Evolutionary conservation across 805 yeast species (phyloP), one percentile per base, ranked within the genome.

Genomic region (Nakazawaea ernobii): DNA sequence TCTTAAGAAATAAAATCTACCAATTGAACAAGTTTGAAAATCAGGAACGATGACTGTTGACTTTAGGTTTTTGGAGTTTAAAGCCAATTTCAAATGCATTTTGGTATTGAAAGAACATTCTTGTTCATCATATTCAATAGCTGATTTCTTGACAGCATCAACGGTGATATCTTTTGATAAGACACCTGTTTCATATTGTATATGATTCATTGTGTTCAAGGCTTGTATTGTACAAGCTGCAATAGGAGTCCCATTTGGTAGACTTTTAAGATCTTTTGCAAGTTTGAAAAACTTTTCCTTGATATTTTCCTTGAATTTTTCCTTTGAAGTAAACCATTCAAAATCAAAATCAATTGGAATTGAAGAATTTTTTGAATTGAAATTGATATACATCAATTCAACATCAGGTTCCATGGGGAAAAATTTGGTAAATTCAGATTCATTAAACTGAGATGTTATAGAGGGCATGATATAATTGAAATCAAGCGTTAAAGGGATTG

Each of bases 21-120:
- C 76, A 11, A 78, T 67, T 45, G 79, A 60, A 59, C 86, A 80
- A 39, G 71, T 72, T 52, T 80, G 84, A 59, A 79, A 80, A 46
- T 71, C 71, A 1, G 86, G 86, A 17, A 78, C 61, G 45, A 81
- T 58, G 11, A 39, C 10, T 9, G 33, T n/a, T 13, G 32, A 33
- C 26, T 35, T 35, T 0, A 79, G 77, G 42, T 77, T 71, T 49
- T 63, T 65, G 35, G 74, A 67, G 46, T 74, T 73, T 42, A 73
- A 70, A 30, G 61, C 53, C 17, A 73, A 61, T 32, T 65, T 61
- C 44, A 80, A 54, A 24, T 77, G 76, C 5, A 78, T 56, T 2
- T 59, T 59, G 2, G 79, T 36, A 2, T 48, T 50, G 13, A 60
- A 48, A 4, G 48, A 37, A 15, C 49, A 48, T 10, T 33, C 39